phyloP scores from a whole-genome alignment of 805 yeast species.

The Candida dajiaensis region DNA sequence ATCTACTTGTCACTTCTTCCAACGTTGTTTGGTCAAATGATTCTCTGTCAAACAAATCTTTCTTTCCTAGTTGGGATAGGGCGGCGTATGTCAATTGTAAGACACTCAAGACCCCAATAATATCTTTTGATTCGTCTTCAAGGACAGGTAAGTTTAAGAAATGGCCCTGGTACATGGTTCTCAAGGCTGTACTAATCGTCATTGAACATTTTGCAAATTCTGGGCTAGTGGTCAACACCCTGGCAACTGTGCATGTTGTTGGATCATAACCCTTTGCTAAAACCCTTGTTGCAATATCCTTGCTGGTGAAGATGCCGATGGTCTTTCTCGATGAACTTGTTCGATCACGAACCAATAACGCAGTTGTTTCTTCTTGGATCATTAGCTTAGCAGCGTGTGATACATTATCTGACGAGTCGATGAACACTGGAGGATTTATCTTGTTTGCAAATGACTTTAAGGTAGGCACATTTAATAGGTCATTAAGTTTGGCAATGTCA shows the following conservation, averaged over 20 bases:
- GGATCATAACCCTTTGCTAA: slow-evolving; percentile 33
- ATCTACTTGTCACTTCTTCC: slow-evolving; percentile 19
- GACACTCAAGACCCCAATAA: slow-evolving; percentile 39
- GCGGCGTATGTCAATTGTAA: slow-evolving; percentile 38
- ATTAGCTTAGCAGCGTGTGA: slow-evolving; percentile 34
- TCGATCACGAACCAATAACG: slow-evolving; percentile 34
- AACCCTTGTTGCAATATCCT: slow-evolving; percentile 39
- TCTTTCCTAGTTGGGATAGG: slow-evolving; percentile 28
- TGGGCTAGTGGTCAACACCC: slow-evolving; percentile 41
- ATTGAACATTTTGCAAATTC: slow-evolving; percentile 35
- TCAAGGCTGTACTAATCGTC: slow-evolving; percentile 37
- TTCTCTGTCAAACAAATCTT: slow-evolving; percentile 17
- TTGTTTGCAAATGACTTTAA: slow-evolving; percentile 20
- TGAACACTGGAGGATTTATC: slow-evolving; percentile 25
- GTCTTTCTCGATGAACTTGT: slow-evolving; percentile 27
- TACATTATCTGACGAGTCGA: slow-evolving; percentile 33
- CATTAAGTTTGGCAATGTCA: slow-evolving; percentile 33
- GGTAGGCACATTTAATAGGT: slow-evolving; percentile 37
- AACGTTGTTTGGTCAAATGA: slow-evolving; percentile 15
- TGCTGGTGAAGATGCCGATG: slow-evolving; percentile 41
- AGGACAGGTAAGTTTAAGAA: slow-evolving; percentile 38
- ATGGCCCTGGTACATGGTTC: slow-evolving; percentile 42
- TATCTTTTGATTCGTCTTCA: slow-evolving; percentile 18
- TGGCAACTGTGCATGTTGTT: slow-evolving; percentile 30
- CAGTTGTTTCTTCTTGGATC: slow-evolving; percentile 34